phyloP scores from a whole-genome alignment of 345 rosid genomes.

The Mercurialis annua region DNA sequence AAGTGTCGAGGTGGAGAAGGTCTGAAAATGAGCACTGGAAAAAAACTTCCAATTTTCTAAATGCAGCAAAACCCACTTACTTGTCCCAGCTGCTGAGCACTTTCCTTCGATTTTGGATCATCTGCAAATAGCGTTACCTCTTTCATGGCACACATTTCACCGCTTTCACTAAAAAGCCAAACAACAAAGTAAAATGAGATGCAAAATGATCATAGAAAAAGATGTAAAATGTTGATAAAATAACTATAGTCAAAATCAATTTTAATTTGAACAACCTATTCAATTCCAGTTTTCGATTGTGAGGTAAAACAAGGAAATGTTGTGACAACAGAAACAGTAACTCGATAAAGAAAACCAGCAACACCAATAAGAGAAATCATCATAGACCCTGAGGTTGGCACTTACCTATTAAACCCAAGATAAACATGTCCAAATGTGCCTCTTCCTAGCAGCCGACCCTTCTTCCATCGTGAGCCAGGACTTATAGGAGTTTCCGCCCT shows the following conservation, averaged over 20 bases:
- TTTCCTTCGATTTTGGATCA: slow-evolving; percentile 76
- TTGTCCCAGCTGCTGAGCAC: slow-evolving; percentile 68
- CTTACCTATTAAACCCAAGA: slow-evolving; percentile 69
- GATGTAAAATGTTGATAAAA: neutral
- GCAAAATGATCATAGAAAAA: neutral
- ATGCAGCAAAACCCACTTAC: slow-evolving; percentile 31
- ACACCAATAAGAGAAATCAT: no score
- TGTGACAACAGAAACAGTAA: no score
- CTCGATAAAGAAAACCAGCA: neutral
- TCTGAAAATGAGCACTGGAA: neutral
- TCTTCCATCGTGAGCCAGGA: slow-evolving; percentile 66
- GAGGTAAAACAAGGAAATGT: neutral
- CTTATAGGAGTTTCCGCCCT: slow-evolving; percentile 73
- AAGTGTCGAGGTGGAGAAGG: neutral
- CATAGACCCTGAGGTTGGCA: neutral
- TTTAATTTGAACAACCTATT: neutral
- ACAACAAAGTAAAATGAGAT: slow-evolving; percentile 13
- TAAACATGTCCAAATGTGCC: slow-evolving; percentile 84
- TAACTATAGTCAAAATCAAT: neutral
- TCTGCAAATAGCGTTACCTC: slow-evolving; percentile 76
- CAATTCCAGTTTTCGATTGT: neutral
- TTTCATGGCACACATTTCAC: slow-evolving; percentile 90
- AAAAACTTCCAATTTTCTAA: neutral
- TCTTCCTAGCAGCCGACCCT: slow-evolving; percentile 70
- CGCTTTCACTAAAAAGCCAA: slow-evolving; percentile 51